These are phyloP conservation scores for Citrus trifoliata DNA, from an alignment of 345 rosid species.

Conservation along the genomic window DNA sequence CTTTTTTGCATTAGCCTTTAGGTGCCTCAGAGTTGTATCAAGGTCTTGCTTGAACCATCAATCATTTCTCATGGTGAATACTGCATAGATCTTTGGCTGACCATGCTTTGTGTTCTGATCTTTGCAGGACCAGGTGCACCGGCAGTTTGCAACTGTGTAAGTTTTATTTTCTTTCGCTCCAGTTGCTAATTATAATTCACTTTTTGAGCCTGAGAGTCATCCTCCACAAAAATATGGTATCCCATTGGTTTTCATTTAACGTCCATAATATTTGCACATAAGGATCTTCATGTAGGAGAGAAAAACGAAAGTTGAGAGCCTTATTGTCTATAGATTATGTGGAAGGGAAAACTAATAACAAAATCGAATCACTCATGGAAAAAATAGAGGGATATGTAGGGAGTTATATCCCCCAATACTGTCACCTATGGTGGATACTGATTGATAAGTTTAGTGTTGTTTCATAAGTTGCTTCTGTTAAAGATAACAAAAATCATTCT, in stretches of 20 bases:
- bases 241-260: background rate
- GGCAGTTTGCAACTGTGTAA: constrained; percentile 81
- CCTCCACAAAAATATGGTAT: too few species aligned
- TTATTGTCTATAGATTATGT: background rate
- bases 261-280: background rate
- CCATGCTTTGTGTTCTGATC: constrained; percentile 14
- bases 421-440: background rate
- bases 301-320: background rate
- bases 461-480: background rate
- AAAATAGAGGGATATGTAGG: background rate
- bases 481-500: background rate
- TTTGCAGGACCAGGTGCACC: constrained; percentile 89
- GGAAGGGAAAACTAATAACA: background rate
- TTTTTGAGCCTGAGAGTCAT: background rate
- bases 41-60: background rate
- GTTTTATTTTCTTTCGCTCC: constrained; percentile 15
- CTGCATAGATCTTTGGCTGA: background rate
- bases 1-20: background rate
- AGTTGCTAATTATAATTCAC: background rate
- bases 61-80: constrained; percentile 7
- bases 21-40: background rate
- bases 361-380: background rate
- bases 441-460: background rate
- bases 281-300: background rate
- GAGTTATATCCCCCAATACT: background rate